Evolutionary conservation across 495 filamentous ascomycete genomes (phyloP).

Genomic region (Tuber brumale): DNA sequence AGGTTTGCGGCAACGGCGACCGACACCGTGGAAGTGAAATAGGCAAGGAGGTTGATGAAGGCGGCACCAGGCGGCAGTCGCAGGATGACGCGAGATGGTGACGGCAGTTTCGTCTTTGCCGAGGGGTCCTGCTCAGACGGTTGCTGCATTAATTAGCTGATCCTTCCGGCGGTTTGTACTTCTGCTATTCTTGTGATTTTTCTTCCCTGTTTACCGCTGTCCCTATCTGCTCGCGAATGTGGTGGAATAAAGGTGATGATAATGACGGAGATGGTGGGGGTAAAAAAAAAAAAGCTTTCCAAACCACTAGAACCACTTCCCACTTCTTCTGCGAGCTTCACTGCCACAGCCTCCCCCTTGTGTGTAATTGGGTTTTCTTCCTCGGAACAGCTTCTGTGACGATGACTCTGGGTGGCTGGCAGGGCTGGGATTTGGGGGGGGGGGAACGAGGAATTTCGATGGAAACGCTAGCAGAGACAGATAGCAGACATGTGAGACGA

Average conservation of each 20-base stretch:
- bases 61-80: slow-evolving; percentile 23
- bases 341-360: slow-evolving; percentile 6
- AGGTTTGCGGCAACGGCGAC: slow-evolving; percentile 23
- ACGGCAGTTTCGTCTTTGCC: slow-evolving; percentile 39
- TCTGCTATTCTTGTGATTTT: slow-evolving; percentile 22
- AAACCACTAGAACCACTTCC: slow-evolving; percentile 6
- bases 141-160: slow-evolving; percentile 40
- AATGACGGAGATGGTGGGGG: not conserved
- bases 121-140: slow-evolving; percentile 36
- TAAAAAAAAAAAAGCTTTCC: not conserved
- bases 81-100: slow-evolving; percentile 33
- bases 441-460: slow-evolving; percentile 30
- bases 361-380: slow-evolving; percentile 9
- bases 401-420: not conserved
- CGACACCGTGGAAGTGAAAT: not conserved
- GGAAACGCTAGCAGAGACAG: slow-evolving; percentile 11
- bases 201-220: slow-evolving; percentile 8
- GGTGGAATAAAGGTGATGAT: slow-evolving; percentile 2
- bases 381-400: slow-evolving; percentile 23
- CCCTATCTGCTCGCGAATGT: slow-evolving; percentile 11
- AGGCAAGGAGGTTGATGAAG: slow-evolving; percentile 11
- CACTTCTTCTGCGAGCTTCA: slow-evolving; percentile 23
- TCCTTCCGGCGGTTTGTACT: slow-evolving; percentile 37
- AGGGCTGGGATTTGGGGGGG: slow-evolving; percentile 21
- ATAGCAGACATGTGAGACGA: slow-evolving; percentile 36